Evolutionary conservation across 78 protist species (phyloP), one percentile per base, ranked within the genome.

Genomic region (Isochrysis galbana): DNA sequence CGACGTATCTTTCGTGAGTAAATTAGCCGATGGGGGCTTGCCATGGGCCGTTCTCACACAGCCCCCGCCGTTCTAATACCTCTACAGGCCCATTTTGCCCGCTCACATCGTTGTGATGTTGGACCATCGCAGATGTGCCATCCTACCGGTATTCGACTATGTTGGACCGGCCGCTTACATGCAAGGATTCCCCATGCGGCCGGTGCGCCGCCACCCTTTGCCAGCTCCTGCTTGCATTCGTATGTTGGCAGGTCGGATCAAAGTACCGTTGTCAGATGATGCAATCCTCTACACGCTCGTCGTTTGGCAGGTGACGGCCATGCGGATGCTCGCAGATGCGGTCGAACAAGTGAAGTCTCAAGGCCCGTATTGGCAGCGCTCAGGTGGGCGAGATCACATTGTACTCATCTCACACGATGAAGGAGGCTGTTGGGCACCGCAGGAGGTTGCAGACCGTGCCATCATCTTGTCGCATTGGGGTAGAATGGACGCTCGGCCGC

Each of bases 401-500:
- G 26, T 41, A 21, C 38, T 80, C 34, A 11, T 80, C 47, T 10
- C 88, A 2, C 88, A 80, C 38, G 88, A 80, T 22, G 88, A 80
- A 23, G 88, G 88, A 0, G 88, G 55, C 21, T 80, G 88, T 23
- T 80, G 88, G 88, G 88, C 88, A 34, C 88, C 88, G 29, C 19
- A 0, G 29, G n/a, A 0, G 23, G 4, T 80, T 36, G 48, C 55
- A 11, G 88, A 7, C 55, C 0, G 26, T 36, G 36, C 88, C 29
- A 80, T 44, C 34, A 0, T 80, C 11, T 54, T 80, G 41, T 14
- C 88, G 34, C 88, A 80, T 36, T 80, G 88, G 88, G 88, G 88
- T 4, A 29, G 88, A 11, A 80, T 5, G 23, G 88, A 80, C 88
- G 55, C 47, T 19, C 34, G 11, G 36, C 88, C 88, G 21, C 1